Base-by-base conservation (phyloP, 2,329 filamentous ascomycete genomes). In the Botrytis paeoniae region DNA sequence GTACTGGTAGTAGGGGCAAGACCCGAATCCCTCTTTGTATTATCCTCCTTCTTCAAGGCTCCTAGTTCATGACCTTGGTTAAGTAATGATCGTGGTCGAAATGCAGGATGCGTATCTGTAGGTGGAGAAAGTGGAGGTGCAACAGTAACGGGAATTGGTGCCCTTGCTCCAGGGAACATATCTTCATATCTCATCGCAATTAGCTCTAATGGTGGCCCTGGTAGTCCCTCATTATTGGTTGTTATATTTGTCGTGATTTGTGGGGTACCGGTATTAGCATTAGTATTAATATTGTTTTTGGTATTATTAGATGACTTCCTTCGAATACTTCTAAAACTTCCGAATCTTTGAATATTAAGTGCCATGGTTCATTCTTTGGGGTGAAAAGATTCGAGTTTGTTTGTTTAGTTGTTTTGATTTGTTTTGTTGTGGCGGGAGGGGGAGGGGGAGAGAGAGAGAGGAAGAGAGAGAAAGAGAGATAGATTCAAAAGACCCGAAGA, bases 101-200 rank as follows among this genome's bases (percentile, higher is more conserved):
- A 70, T 20, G 79, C 80, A 72, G 78, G 80, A 77, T 81, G 80
- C 10, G 68, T 71, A 29, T 80, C 79, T 14, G 63, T 74, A 2
- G 79, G 78, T 18, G 79, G 78, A 35, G 71, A 65, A 41, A 76
- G 74, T n/a, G 78, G 78, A 32, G 80, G 79, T 32, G 79, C 74
- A 37, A 80, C 75, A 22, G 77, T 80, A 5, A 81, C 78, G 63
- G 86, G 85, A 75, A 89, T 87, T 51, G 89, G 89, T 74, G 86
- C 86, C 80, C 87, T 85, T 65, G 86, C 86, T 35, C 45, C 48
- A 77, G 87, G 85, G 69, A 85, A 82, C 51, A 87, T 88, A 80
- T 90, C 85, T 79, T 91, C 89, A 82, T 91, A 91, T 73, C 87
- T 86, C 72, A 91, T 78, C 65, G 85, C 85, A 73, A 90, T 84